Evolutionary conservation across 139 green algal species (phyloP), one percentile per base, ranked within the genome.

Genomic region (Gonium pectorale): DNA sequence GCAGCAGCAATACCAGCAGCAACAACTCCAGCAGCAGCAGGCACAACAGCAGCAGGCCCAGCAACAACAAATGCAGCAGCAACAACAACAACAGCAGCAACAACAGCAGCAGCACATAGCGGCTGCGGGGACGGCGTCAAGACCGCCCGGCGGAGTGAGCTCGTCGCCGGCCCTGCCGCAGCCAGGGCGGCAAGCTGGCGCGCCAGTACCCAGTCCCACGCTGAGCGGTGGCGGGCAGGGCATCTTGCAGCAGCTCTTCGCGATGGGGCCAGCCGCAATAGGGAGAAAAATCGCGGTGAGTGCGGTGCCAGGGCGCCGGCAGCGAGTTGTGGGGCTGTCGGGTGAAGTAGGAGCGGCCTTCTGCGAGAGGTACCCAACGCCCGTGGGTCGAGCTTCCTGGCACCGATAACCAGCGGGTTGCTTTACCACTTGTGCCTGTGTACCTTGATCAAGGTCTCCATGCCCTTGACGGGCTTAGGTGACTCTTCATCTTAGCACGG

Each of bases 11-110:
- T 21, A 68, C 35, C 71, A 74, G 43, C 77, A 78, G 70, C 52
- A 86, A 31, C 80, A 72, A 41, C 79, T 38, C 35, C 79, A 79
- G 41, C 79, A 44, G 22, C 68, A 79, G 31, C 74, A 67, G 9
- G 27, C 38, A 17, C 52, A 72, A 46, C 51, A 85, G 52, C 66
- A 67, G 56, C 67, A 66, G 56, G 31, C 37, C n/a, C 62, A 71
- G 27, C 21, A 66, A 33, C 35, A 49, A 15, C 59, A 64, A 46
- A n/a, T 75, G 5, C 56, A 63, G 59, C 81, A 60, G 41, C 81
- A 87, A 56, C 74, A 67, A 29, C 35, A 51, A 4, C n/a, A 51
- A 27, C 40, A 81, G 54, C 51, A 60, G 73, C 54, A 66, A 54
- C 52, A 80, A 43, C 51, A 66, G 26, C 51, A 52, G 26, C 71